These are phyloP conservation scores for Solanum raphanifolium DNA, from an alignment of 257 asterid genomes.

Conservation along the genomic window DNA sequence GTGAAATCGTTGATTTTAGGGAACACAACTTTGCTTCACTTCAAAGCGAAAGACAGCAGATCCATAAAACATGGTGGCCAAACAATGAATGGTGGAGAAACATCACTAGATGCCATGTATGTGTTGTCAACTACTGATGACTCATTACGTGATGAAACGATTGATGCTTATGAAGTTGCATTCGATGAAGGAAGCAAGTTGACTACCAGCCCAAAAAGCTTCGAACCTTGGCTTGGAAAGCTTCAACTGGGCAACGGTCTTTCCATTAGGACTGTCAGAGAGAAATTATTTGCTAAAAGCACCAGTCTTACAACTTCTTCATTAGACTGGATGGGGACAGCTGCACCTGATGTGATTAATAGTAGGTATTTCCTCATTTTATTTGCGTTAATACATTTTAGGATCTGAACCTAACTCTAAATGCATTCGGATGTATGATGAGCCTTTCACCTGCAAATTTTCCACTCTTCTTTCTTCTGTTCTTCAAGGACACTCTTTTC, in stretches of 20 bases:
- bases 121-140: slow-evolving; percentile 56
- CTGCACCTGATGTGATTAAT: slow-evolving; percentile 63
- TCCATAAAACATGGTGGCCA: slow-evolving; percentile 33
- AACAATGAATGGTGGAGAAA: slow-evolving; percentile 44
- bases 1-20: slow-evolving; percentile 61
- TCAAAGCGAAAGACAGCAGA: slow-evolving; percentile 32
- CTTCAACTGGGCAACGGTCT: slow-evolving; percentile 57
- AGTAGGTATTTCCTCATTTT: slow-evolving; percentile 45
- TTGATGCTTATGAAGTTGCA: slow-evolving; percentile 49
- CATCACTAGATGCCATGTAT: slow-evolving; percentile 51
- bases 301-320: slow-evolving; percentile 39
- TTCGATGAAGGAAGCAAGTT: slow-evolving; percentile 35
- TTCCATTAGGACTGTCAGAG: slow-evolving; percentile 29
- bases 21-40: slow-evolving; percentile 59
- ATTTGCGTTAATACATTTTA: not conserved
- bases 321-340: slow-evolving; percentile 90
- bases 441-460: not conserved
- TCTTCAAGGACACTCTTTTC: not conserved
- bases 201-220: slow-evolving; percentile 20
- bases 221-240: slow-evolving; percentile 48
- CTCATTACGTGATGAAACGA: slow-evolving; percentile 23
- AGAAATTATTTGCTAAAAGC: slow-evolving; percentile 18
- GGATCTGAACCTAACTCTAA: not conserved
- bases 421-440: not conserved
- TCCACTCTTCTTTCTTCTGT: not conserved